Percentiles rank a stretch among this genome's conserved stretches.
phyloP scores from a whole-genome alignment of 2,329 filamentous ascomycete species.

The Aspergillus bombycis region DNA sequence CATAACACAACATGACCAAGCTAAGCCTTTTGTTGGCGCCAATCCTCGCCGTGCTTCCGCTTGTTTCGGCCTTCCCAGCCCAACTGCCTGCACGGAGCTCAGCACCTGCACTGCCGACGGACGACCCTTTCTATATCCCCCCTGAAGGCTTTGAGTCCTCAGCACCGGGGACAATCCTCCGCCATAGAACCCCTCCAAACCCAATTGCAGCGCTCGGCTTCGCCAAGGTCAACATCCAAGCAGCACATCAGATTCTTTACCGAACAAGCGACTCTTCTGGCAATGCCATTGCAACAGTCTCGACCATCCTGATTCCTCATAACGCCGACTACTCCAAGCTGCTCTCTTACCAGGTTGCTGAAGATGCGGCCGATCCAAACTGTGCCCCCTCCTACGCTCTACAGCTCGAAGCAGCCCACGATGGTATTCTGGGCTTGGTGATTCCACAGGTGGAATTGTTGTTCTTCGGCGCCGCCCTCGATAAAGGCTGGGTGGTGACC shows the following conservation, averaged over 20 bases:
- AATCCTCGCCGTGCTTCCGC: not conserved
- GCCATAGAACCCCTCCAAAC: conserved; percentile 26
- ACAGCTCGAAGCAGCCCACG: conserved; percentile 42
- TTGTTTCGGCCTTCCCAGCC: conserved; percentile 4
- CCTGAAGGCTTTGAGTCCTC: conserved; percentile 30
- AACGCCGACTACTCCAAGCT: conserved; percentile 36
- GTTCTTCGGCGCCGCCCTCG: conserved; percentile 42
- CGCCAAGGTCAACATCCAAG: conserved; percentile 25
- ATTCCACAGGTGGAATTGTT: conserved; percentile 40
- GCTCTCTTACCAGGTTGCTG: conserved; percentile 48
- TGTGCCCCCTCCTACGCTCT: conserved; percentile 33
- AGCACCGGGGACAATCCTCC: conserved; percentile 32
- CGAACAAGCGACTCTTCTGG: conserved; percentile 42
- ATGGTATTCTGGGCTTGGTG: conserved; percentile 36
- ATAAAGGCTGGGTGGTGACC: conserved; percentile 52
- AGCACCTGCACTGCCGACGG: conserved; percentile 20
- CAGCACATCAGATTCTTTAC: conserved; percentile 44
- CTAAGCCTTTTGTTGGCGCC: conserved; percentile 6
- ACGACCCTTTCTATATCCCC: conserved; percentile 35
- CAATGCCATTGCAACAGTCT: conserved; percentile 41
- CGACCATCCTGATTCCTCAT: conserved; percentile 44
- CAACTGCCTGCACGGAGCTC: not conserved
- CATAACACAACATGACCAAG: not conserved
- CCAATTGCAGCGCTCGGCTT: conserved; percentile 28
- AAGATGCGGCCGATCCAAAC: conserved; percentile 32